A percentile compares a stretch with the other conserved stretches of the same genome.
Evolutionary conservation across 75 land plant genomes (phyloP).

Genomic region (Selaginella moellendorffii): DNA sequence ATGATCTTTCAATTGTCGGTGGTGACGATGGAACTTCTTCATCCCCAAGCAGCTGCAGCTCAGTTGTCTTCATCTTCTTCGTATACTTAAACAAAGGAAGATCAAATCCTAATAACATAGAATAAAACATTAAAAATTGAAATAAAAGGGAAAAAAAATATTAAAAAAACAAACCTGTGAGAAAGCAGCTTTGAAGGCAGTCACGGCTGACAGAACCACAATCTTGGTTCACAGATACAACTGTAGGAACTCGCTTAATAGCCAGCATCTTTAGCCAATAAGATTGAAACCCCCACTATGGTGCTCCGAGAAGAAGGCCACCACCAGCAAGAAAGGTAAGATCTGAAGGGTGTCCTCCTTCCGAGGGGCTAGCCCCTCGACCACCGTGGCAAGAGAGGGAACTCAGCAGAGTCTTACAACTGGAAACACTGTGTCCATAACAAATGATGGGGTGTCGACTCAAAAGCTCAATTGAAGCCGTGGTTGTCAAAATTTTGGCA

Average conservation of each 20-base stretch:
- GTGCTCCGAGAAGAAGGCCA: slow-evolving; percentile 9
- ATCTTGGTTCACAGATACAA: slow-evolving; percentile 63
- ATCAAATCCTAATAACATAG: neutral
- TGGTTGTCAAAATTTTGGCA: neutral
- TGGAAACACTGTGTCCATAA: neutral
- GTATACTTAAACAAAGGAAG: neutral
- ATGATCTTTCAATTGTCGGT: no score
- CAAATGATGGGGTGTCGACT: neutral
- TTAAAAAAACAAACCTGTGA: neutral
- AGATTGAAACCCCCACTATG: neutral
- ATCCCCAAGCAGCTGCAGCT: neutral
- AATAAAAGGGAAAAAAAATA: no score
- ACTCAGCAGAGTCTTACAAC: slow-evolving; percentile 13
- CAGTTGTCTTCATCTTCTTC: neutral
- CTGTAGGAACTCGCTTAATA: slow-evolving; percentile 62
- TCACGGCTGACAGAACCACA: slow-evolving; percentile 9
- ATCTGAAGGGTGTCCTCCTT: slow-evolving; percentile 55
- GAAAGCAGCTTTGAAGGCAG: neutral
- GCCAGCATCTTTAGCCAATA: slow-evolving; percentile 31
- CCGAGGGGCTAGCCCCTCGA: slow-evolving; percentile 48
- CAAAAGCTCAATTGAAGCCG: neutral
- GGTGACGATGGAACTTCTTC: neutral
- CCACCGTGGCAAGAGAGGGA: slow-evolving; percentile 56
- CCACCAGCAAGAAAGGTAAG: slow-evolving; percentile 56
- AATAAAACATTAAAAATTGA: neutral